Evolutionary conservation across 257 asterid species (phyloP).

Genomic region (Solanum sitiens): DNA sequence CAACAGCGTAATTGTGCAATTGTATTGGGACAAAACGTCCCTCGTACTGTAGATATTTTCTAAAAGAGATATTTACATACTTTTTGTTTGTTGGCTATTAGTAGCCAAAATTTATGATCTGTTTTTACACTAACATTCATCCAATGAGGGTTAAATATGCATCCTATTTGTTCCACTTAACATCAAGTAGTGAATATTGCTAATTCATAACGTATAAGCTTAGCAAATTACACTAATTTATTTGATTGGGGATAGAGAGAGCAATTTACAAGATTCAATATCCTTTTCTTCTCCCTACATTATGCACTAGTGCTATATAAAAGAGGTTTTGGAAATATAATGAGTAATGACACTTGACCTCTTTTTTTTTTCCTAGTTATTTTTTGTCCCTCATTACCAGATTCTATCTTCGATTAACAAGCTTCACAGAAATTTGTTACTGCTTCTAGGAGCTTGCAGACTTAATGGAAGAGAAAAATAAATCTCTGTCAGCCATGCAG

Average conservation of each 20-base stretch:
- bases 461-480: conserved; percentile 52
- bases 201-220: not conserved
- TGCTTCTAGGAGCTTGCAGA: conserved; percentile 76
- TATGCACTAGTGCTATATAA: not conserved
- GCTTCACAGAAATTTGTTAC: conserved; percentile 30
- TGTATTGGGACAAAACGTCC: not conserved
- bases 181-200: not conserved
- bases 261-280: not conserved
- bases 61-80: not conserved
- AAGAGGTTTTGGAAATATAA: not conserved
- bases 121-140: not conserved
- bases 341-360: not conserved
- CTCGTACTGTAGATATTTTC: not conserved
- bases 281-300: not conserved
- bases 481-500: conserved; percentile 49
- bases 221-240: not conserved
- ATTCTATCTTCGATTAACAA: conserved; percentile 4
- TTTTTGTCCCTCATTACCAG: not conserved
- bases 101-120: not conserved
- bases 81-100: not conserved
- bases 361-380: not conserved
- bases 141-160: not conserved
- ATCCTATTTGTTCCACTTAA: not conserved
- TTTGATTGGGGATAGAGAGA: not conserved
- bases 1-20: not conserved